These are phyloP conservation scores for Leptographium wingfieldii DNA, from an alignment of 2,329 filamentous ascomycete species.

Conservation along the genomic window DNA sequence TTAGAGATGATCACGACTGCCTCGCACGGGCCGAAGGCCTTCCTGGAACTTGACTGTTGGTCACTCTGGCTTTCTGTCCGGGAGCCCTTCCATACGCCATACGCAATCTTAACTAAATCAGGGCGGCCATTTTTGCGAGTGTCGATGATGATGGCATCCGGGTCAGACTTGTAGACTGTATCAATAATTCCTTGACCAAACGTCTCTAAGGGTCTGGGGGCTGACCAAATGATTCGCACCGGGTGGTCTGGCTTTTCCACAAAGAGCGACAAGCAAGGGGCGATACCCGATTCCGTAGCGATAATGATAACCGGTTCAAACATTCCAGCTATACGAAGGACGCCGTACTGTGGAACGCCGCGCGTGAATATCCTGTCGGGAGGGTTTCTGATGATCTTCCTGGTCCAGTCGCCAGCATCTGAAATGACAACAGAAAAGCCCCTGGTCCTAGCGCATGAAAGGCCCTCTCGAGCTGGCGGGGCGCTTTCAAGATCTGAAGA, in stretches of 20 bases:
- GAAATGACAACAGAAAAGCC: constrained; percentile 54
- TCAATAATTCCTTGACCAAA: constrained; percentile 23
- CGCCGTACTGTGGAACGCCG: constrained; percentile 45
- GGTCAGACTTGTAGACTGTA: constrained; percentile 10
- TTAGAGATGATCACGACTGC: constrained; percentile 23
- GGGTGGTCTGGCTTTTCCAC: constrained; percentile 28
- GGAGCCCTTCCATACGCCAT: constrained; percentile 5
- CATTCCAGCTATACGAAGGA: constrained; percentile 43
- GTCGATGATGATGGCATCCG: constrained; percentile 10
- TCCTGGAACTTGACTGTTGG: background rate
- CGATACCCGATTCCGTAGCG: constrained; percentile 52
- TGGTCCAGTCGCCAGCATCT: constrained; percentile 54
- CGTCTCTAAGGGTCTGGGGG: constrained; percentile 19
- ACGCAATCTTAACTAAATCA: constrained; percentile 9
- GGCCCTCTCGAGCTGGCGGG: background rate
- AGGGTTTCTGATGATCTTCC: constrained; percentile 37
- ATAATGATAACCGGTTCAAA: constrained; percentile 46
- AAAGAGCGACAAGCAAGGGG: constrained; percentile 44
- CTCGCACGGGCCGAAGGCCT: constrained; percentile 6
- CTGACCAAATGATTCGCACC: constrained; percentile 23
- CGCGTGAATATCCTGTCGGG: constrained; percentile 45
- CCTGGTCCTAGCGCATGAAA: constrained; percentile 23
- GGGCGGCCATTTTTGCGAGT: constrained; percentile 8
- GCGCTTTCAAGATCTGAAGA: background rate
- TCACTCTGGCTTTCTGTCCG: background rate